A percentile compares a stretch with the other conserved stretches of the same genome.
phyloP scores from a whole-genome alignment of 2,329 filamentous ascomycete species.

The Fusarium oxysporum region DNA sequence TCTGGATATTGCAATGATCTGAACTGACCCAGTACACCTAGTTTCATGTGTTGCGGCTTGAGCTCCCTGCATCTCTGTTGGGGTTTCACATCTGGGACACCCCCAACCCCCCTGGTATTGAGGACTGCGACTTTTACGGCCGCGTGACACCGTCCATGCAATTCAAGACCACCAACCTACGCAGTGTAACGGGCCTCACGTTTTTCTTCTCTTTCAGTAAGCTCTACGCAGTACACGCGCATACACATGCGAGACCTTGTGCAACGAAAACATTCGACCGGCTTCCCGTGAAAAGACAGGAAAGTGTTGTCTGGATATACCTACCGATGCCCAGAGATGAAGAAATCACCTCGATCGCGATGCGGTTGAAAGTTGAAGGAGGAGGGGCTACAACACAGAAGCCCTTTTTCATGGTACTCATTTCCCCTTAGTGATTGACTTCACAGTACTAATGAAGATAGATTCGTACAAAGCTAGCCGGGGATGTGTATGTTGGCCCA shows the following conservation, averaged over 20 bases:
- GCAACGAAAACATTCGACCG: not conserved
- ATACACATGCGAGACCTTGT: not conserved
- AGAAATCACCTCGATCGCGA: not conserved
- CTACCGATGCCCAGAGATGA: slow-evolving; percentile 9
- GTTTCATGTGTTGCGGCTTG: slow-evolving; percentile 7
- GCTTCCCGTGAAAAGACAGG: not conserved
- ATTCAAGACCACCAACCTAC: slow-evolving; percentile 12
- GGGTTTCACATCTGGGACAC: slow-evolving; percentile 23
- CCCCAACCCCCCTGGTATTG: slow-evolving; percentile 3
- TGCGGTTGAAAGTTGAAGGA: slow-evolving; percentile 3
- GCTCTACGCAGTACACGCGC: slow-evolving; percentile 19
- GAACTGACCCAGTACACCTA: not conserved
- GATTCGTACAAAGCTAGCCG: slow-evolving; percentile 20
- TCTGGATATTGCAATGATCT: too few species aligned
- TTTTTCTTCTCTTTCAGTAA: slow-evolving; percentile 24
- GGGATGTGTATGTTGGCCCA: slow-evolving; percentile 7
- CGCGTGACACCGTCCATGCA: slow-evolving; percentile 12
- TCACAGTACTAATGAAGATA: not conserved
- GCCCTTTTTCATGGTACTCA: slow-evolving; percentile 3
- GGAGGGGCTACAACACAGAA: slow-evolving; percentile 6
- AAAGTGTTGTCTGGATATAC: not conserved
- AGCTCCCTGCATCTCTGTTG: not conserved
- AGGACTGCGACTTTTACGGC: slow-evolving; percentile 10
- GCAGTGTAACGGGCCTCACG: slow-evolving; percentile 14
- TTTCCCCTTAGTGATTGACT: accelerated